These are phyloP conservation scores for Barbarea vulgaris DNA, from an alignment of 345 rosid genomes.

Conservation along the genomic window DNA sequence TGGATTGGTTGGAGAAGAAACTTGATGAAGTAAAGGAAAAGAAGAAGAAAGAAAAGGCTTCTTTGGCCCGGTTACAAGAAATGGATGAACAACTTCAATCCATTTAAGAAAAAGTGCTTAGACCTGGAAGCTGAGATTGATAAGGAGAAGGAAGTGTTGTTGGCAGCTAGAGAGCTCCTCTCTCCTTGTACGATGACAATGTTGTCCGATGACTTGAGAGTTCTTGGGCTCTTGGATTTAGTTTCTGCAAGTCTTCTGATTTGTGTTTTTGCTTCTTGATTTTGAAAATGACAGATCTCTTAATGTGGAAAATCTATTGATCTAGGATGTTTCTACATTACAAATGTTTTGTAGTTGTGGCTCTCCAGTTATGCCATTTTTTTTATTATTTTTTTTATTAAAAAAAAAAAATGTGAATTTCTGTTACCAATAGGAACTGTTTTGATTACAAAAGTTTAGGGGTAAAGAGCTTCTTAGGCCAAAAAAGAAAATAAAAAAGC, in stretches of 20 bases:
- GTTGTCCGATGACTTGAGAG: not conserved
- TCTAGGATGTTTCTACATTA: not conserved
- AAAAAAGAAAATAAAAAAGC: no score
- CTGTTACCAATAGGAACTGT: no score
- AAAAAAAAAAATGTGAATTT: no score
- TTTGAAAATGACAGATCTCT: not conserved
- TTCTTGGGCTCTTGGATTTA: not conserved
- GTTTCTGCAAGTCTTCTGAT: not conserved
- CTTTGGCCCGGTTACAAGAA: not conserved
- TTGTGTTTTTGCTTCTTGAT: no score
- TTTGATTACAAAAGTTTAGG: no score
- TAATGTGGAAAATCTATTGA: not conserved
- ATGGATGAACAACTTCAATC: not conserved
- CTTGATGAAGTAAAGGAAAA: slow-evolving; percentile 7
- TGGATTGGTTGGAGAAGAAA: slow-evolving; percentile 26
- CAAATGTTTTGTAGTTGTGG: not conserved
- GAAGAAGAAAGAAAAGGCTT: slow-evolving; percentile 5
- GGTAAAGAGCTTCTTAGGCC: no score
- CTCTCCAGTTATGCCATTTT: no score
- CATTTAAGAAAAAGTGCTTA: not conserved
- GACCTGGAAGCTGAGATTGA: not conserved
- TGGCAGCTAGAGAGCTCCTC: slow-evolving; percentile 4
- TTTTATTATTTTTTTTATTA: no score
- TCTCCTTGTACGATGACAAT: not conserved
- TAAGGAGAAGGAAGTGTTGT: slow-evolving; percentile 7